phyloP scores from a whole-genome alignment of 2,329 filamentous ascomycete genomes.

The Boeremia lycopersici region DNA sequence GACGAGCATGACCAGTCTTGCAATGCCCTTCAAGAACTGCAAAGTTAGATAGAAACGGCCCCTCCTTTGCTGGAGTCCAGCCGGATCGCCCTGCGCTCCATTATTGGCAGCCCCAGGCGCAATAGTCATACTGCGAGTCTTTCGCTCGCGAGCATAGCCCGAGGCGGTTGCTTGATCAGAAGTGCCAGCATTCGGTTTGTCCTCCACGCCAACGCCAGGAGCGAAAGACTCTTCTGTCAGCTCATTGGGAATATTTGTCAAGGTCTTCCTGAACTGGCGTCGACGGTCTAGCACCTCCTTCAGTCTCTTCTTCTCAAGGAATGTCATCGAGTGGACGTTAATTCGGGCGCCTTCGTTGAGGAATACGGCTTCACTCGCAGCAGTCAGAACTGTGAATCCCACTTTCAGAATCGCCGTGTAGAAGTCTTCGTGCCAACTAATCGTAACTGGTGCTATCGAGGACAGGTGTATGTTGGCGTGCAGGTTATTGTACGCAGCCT shows the following conservation, averaged over 20 bases:
- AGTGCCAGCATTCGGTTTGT: slow-evolving; percentile 46
- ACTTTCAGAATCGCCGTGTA: slow-evolving; percentile 87
- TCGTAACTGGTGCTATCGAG: slow-evolving; percentile 66
- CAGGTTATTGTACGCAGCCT: slow-evolving; percentile 81
- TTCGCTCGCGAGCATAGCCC: slow-evolving; percentile 72
- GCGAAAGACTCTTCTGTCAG: slow-evolving; percentile 51
- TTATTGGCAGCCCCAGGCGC: slow-evolving; percentile 32
- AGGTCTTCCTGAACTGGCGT: slow-evolving; percentile 45
- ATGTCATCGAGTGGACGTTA: slow-evolving; percentile 76
- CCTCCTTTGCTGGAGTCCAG: slow-evolving; percentile 79
- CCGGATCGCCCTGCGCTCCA: slow-evolving; percentile 61
- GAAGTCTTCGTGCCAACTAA: slow-evolving; percentile 91
- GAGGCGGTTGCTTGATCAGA: slow-evolving; percentile 34
- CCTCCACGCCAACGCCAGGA: slow-evolving; percentile 37
- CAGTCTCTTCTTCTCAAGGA: slow-evolving; percentile 87
- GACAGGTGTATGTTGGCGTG: slow-evolving; percentile 88
- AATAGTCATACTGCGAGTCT: slow-evolving; percentile 54
- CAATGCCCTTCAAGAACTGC: slow-evolving; percentile 78
- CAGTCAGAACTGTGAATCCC: slow-evolving; percentile 86
- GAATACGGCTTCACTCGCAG: slow-evolving; percentile 94
- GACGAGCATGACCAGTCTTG: slow-evolving; percentile 66
- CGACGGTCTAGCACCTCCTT: slow-evolving; percentile 70
- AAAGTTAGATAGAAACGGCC: slow-evolving; percentile 77
- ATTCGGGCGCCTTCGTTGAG: slow-evolving; percentile 85
- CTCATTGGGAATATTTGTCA: slow-evolving; percentile 50